Conservation (phyloP, 2,329 filamentous ascomycete genomes). For the Zasmidium angulare region DNA sequence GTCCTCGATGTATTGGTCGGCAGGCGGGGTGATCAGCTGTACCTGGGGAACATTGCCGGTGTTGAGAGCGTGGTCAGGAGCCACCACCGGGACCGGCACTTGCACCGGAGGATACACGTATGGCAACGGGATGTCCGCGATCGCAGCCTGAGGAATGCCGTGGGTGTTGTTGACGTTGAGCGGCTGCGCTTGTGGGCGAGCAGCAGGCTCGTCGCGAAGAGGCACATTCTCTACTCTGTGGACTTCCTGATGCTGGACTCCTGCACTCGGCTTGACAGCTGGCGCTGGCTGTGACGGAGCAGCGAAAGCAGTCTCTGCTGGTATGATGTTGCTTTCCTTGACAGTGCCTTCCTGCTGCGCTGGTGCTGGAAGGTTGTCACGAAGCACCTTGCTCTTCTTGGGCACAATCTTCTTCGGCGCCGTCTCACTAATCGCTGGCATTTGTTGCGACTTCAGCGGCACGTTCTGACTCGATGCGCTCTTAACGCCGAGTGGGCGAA, state of each 20-base stretch:
- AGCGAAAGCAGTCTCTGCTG: not conserved
- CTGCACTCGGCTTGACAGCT: slow-evolving; percentile 9
- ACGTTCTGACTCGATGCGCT: slow-evolving; percentile 38
- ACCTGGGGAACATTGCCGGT: slow-evolving; percentile 1
- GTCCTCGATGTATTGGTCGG: slow-evolving; percentile 50
- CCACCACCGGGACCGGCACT: not conserved
- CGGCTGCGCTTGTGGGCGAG: slow-evolving; percentile 5
- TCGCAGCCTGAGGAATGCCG: slow-evolving; percentile 1
- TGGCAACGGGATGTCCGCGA: not conserved
- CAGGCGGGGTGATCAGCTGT: slow-evolving; percentile 12
- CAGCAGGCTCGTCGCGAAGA: slow-evolving; percentile 27
- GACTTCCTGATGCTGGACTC: slow-evolving; percentile 27
- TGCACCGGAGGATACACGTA: not conserved
- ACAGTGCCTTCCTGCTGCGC: slow-evolving; percentile 1
- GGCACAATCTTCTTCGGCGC: slow-evolving; percentile 28
- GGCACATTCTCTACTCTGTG: slow-evolving; percentile 29
- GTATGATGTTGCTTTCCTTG: not conserved
- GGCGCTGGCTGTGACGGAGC: slow-evolving; percentile 12
- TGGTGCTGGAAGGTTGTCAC: slow-evolving; percentile 16
- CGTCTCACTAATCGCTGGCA: slow-evolving; percentile 9
- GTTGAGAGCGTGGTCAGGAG: not conserved
- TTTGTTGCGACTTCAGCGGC: slow-evolving; percentile 28
- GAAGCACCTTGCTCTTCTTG: slow-evolving; percentile 37
- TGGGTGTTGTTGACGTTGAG: not conserved
- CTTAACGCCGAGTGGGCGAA: slow-evolving; percentile 51